Conservation (phyloP, 441 rosid genomes). For the Syzygium malaccense region DNA sequence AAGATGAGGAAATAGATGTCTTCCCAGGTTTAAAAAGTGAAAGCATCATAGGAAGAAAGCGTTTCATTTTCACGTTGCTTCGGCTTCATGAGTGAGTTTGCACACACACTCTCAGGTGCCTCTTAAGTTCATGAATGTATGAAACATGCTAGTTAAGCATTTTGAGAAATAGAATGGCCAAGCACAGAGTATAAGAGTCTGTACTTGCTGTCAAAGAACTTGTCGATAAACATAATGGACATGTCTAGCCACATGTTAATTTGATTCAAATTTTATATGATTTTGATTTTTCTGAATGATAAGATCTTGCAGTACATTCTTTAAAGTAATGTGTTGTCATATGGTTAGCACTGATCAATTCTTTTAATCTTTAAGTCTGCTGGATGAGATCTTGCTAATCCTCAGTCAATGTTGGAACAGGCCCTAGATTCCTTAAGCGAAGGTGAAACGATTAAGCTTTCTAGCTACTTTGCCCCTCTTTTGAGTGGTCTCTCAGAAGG, state of each 20-base stretch:
- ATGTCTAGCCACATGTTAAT: neutral
- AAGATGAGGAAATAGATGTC: neutral
- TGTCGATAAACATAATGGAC: neutral
- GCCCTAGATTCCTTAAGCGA: slow-evolving; percentile 45
- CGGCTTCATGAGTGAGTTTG: neutral
- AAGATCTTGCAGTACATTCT: neutral
- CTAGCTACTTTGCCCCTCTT: slow-evolving; percentile 49
- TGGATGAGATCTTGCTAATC: slow-evolving; percentile 5
- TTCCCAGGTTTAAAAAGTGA: neutral
- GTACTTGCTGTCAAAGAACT: neutral
- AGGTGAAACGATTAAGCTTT: slow-evolving; percentile 19
- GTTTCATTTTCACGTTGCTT: neutral
- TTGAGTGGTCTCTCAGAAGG: slow-evolving; percentile 74
- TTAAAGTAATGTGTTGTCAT: neutral
- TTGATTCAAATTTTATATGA: neutral
- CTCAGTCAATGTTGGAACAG: slow-evolving; percentile 28
- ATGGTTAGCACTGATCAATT: neutral
- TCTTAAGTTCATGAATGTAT: neutral
- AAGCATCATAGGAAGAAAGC: neutral
- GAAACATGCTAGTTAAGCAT: neutral
- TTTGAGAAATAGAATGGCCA: neutral
- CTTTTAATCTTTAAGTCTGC: neutral
- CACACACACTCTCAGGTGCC: neutral
- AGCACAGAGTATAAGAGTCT: neutral
- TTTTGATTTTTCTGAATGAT: neutral